Percentiles rank a stretch among this genome's conserved stretches.
Conservation (phyloP, 495 filamentous ascomycete species). For the Stereocaulon alpinum region DNA sequence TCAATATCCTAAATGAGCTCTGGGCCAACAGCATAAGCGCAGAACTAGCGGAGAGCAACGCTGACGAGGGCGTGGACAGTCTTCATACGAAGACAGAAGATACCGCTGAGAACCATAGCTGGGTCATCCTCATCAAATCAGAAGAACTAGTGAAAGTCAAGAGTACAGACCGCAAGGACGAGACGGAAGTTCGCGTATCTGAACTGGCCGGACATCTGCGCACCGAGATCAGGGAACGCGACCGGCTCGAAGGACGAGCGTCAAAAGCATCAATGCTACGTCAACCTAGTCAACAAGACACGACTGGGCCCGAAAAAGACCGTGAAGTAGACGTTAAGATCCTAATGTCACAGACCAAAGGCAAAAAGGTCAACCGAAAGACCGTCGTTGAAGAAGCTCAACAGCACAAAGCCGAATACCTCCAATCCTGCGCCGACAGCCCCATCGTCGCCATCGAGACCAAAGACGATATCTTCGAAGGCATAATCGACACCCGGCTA, state of each 20-base stretch:
- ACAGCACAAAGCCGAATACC: conserved; percentile 47
- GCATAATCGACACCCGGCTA: conserved; percentile 63
- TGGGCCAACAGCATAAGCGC: conserved; percentile 80
- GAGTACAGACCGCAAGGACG: conserved; percentile 65
- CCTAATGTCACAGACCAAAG: conserved; percentile 65
- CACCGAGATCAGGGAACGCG: conserved; percentile 69
- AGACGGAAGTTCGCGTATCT: conserved; percentile 62
- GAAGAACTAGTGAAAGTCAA: conserved; percentile 65
- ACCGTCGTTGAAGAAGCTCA: conserved; percentile 78
- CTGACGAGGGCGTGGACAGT: neutral
- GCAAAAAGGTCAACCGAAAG: conserved; percentile 81
- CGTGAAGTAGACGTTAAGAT: conserved; percentile 66
- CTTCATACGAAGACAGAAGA: conserved; percentile 52
- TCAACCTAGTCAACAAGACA: conserved; percentile 34
- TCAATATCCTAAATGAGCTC: conserved; percentile 66
- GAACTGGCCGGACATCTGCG: conserved; percentile 77
- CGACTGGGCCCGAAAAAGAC: conserved; percentile 22
- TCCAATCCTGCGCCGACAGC: conserved; percentile 56
- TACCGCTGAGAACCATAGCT: conserved; percentile 64
- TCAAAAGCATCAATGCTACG: conserved; percentile 32
- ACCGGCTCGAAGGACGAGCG: conserved; percentile 47
- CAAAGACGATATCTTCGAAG: conserved; percentile 72
- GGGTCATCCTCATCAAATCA: conserved; percentile 56
- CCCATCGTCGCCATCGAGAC: conserved; percentile 85
- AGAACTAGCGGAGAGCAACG: conserved; percentile 64